These are phyloP conservation scores for Acer campestre DNA, from an alignment of 345 rosid species.

Conservation along the genomic window DNA sequence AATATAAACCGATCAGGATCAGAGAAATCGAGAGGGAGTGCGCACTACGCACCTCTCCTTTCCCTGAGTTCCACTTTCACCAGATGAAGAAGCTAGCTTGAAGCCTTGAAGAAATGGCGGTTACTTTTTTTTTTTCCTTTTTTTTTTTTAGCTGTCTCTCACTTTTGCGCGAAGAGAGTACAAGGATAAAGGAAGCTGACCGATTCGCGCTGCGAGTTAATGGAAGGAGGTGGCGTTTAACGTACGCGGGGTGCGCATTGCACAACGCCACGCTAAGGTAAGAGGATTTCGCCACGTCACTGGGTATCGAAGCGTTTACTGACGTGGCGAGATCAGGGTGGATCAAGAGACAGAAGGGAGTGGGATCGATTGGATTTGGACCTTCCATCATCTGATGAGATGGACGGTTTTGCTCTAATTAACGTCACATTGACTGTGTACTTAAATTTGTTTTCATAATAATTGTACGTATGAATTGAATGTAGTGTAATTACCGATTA, in stretches of 20 bases:
- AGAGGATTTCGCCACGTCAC: constrained; percentile 19
- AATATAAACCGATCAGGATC: not conserved
- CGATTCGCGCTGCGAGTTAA: constrained; percentile 27
- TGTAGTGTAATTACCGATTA: too few relatives aligned
- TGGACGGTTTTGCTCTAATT: too few relatives aligned
- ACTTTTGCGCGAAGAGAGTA: not conserved
- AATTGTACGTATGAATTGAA: too few relatives aligned
- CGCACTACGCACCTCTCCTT: constrained; percentile 25
- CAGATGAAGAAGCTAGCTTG: not conserved
- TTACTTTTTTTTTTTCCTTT: not conserved
- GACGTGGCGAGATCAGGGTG: constrained; percentile 18
- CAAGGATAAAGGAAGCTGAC: constrained; percentile 11
- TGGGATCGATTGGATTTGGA: not conserved
- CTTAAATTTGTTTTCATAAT: too few relatives aligned
- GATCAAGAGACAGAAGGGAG: too few relatives aligned
- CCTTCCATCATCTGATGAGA: not conserved
- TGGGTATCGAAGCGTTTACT: accelerated
- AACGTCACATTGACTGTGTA: too few relatives aligned
- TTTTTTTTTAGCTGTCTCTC: not conserved
- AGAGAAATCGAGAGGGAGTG: constrained; percentile 21
- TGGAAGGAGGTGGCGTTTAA: constrained; percentile 3
- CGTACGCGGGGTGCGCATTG: constrained; percentile 15
- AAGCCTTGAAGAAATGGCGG: not conserved
- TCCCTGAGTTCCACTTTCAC: not conserved
- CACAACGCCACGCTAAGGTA: not conserved